Conservation (phyloP, 768 basidiomycete genomes). For the Termitomyces sp. region DNA sequence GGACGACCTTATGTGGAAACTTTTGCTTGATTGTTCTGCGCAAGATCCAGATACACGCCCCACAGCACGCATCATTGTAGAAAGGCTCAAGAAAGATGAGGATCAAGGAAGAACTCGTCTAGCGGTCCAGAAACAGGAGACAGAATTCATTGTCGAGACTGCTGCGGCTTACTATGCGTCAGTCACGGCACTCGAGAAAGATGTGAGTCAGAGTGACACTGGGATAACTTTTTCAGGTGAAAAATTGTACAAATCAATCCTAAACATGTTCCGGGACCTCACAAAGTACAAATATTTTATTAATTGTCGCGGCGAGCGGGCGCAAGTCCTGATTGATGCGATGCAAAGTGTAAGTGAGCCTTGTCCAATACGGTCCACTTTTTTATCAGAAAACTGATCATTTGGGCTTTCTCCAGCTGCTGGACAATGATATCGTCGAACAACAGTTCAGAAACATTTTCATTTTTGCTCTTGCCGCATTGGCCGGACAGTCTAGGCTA, state of each 20-base stretch:
- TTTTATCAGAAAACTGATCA: not conserved
- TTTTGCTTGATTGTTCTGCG: not conserved
- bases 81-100: not conserved
- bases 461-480: not conserved
- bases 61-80: not conserved
- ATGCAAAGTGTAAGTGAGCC: not conserved
- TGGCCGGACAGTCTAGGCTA: not conserved
- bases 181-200: not conserved
- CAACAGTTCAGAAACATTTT: not conserved
- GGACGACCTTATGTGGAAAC: not conserved
- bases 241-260: not conserved
- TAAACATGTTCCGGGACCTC: not conserved
- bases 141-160: not conserved
- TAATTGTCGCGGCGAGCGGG: not conserved
- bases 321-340: not conserved
- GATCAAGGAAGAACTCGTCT: not conserved
- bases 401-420: not conserved
- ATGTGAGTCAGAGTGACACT: not conserved
- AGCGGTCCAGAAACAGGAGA: not conserved
- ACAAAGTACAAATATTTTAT: not conserved
- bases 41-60: not conserved
- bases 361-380: no score
- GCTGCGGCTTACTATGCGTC: not conserved
- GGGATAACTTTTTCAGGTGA: not conserved
- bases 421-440: not conserved